Base-by-base conservation (phyloP, 2,329 filamentous ascomycete species). In the Colletotrichum musae region DNA sequence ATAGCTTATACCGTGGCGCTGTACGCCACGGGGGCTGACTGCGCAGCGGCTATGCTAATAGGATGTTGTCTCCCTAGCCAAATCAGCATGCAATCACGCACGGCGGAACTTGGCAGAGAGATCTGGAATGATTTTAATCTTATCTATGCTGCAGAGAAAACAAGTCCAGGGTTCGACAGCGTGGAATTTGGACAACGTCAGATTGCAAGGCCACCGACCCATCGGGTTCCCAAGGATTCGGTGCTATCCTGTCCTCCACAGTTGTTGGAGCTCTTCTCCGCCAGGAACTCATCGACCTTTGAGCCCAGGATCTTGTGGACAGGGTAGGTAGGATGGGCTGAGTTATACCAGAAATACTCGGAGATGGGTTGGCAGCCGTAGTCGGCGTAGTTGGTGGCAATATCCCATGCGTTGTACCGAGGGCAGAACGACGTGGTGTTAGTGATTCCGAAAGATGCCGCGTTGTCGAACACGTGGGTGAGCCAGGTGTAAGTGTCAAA, bases 401-500 rank as follows among this genome's bases (percentile, higher is more conserved):
- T 73, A 16, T 74, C 75, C 70, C 67, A 71, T 1, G 78, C 67
- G 7, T 72, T 68, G 59, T 74, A 77, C 0, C 68, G 73, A 6
- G 70, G 21, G 63, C 77, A 78, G 68, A 74, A 77, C 10, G 67
- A 66, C 3, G 73, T 77, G 3, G 72, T 76, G 53, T 80, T 76
- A n/a, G 64, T 73, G 62, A 79, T 74, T 4, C 73, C 73, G 45
- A 75, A 78, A 7, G 65, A 52, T 1, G 39, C 68, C 6, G 76
- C 72, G 15, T 78, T 59, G n/a, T 79, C 73, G 45, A 79, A 58
- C 3, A 79, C 74, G 12, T 64, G 43, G 21, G 77, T 77, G 18
- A 79, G 68, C 66, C 79, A 78, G n/a, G 60, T 71, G 58, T 79
- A 78, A 0, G 77, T 73, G 58, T 80, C 74, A n/a, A 77, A 79